Percentiles rank a stretch among this genome's conserved stretches.
phyloP scores from a whole-genome alignment of 306 rosid genomes.

The Quillaja saponaria region DNA sequence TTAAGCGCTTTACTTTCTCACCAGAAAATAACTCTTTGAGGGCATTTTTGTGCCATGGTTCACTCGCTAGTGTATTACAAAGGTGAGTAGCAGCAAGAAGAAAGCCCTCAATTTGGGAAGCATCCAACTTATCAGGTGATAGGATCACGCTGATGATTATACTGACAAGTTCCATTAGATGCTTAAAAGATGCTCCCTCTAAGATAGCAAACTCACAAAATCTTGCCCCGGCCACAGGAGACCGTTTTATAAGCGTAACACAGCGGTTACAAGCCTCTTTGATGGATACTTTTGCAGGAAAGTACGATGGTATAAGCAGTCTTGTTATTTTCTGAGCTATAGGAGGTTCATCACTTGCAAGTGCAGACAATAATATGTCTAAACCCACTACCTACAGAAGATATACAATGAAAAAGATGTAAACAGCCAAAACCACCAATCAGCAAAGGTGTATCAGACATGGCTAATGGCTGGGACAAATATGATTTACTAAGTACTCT shows the following conservation, averaged over 20 bases:
- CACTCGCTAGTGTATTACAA: conserved; percentile 52
- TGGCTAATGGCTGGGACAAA: not conserved
- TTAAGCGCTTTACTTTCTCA: conserved; percentile 61
- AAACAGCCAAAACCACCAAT: conserved; percentile 21
- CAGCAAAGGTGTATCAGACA: conserved; percentile 22
- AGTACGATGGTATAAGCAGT: conserved; percentile 80
- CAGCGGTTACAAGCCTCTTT: conserved; percentile 93
- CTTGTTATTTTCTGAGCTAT: conserved; percentile 81
- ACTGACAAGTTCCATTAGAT: conserved; percentile 66
- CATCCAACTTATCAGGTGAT: conserved; percentile 53
- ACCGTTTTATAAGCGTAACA: conserved; percentile 68
- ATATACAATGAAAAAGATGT: conserved; percentile 17
- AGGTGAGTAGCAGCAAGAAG: conserved; percentile 64
- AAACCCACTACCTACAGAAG: conserved; percentile 65
- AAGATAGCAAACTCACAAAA: conserved; percentile 67
- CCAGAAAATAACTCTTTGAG: conserved; percentile 61
- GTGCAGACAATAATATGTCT: conserved; percentile 59
- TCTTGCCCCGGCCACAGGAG: conserved; percentile 88
- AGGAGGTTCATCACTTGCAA: conserved; percentile 68
- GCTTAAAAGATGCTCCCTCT: conserved; percentile 72
- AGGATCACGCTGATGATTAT: conserved; percentile 54
- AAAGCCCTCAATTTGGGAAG: conserved; percentile 65
- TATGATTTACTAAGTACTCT: conserved; percentile 11
- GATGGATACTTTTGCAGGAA: conserved; percentile 64
- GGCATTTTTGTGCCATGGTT: conserved; percentile 46